Percentiles rank a stretch among this genome's conserved stretches.
Conservation (phyloP, 148 eudicot genomes). For the Cornus suecica region DNA sequence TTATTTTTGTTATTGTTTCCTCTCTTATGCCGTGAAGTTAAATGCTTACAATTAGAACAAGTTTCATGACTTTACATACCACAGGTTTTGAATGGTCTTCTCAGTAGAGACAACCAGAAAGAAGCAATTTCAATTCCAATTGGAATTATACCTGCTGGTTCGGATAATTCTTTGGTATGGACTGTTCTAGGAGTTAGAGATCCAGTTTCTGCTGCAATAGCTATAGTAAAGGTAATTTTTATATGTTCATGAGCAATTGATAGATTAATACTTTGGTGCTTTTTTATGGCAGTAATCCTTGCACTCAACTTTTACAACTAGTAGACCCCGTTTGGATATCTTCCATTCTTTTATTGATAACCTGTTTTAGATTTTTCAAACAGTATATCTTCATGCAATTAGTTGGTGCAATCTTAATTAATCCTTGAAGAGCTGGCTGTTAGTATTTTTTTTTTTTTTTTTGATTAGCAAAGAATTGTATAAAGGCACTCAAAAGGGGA, state of each 20-base stretch:
- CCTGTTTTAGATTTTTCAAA: no score
- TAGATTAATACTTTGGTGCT: not conserved
- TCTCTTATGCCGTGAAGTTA: not conserved
- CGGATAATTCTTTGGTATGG: conserved; percentile 98
- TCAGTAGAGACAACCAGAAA: conserved; percentile 76
- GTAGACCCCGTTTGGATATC: not conserved
- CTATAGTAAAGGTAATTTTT: conserved; percentile 78
- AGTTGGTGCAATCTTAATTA: no score
- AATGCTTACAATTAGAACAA: not conserved
- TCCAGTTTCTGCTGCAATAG: conserved; percentile 93
- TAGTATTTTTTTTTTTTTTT: no score
- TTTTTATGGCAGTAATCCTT: not conserved
- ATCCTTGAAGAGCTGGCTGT: not conserved
- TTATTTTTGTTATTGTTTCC: not conserved
- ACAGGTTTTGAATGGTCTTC: conserved; percentile 91
- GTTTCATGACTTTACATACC: conserved; percentile 15
- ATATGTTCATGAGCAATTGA: not conserved
- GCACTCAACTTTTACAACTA: not conserved
- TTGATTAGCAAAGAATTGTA: no score
- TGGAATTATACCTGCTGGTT: conserved; percentile 98
- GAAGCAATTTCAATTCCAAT: conserved; percentile 94
- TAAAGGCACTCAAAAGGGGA: no score
- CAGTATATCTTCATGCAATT: no score
- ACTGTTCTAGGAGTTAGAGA: conserved; percentile 96
- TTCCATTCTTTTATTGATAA: not conserved